phyloP scores from a whole-genome alignment of 202 grass and related monocot genomes.

The Setaria italica region DNA sequence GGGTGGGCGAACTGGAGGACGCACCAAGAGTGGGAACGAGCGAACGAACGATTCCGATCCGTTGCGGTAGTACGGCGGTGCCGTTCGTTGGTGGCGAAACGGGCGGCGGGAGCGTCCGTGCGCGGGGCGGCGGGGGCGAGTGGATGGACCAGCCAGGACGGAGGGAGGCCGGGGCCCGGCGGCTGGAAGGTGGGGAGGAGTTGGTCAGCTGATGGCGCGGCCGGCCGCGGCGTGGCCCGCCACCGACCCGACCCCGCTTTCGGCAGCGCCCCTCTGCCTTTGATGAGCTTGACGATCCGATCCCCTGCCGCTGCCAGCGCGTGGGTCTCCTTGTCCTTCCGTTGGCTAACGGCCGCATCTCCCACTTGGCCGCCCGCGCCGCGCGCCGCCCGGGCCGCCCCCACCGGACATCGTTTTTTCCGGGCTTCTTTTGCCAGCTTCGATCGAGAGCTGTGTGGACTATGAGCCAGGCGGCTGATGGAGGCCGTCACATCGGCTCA shows the following conservation, averaged over 20 bases:
- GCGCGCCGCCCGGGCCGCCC: background rate
- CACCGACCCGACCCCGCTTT: conserved; percentile 36
- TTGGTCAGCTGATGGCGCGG: conserved; percentile 25
- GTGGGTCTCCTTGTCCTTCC: background rate
- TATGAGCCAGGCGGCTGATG: background rate
- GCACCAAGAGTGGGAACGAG: background rate
- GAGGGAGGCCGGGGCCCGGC: background rate
- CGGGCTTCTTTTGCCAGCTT: background rate
- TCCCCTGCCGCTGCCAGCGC: background rate
- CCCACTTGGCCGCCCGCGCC: background rate
- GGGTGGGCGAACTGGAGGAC: background rate
- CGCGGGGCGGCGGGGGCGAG: background rate
- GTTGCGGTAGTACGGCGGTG: background rate
- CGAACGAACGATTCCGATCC: background rate
- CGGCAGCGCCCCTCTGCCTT: background rate
- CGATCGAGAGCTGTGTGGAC: conserved; percentile 2
- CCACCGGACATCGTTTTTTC: background rate
- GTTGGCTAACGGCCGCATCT: conserved; percentile 28
- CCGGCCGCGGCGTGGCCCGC: background rate
- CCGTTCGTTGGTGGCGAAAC: background rate
- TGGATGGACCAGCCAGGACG: background rate
- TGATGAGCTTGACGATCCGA: background rate
- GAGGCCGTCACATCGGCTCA: background rate
- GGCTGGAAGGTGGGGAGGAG: background rate
- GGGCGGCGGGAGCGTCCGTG: background rate